These are phyloP conservation scores for Yamadazyma laniorum DNA, from an alignment of 805 yeast species.

Conservation along the genomic window DNA sequence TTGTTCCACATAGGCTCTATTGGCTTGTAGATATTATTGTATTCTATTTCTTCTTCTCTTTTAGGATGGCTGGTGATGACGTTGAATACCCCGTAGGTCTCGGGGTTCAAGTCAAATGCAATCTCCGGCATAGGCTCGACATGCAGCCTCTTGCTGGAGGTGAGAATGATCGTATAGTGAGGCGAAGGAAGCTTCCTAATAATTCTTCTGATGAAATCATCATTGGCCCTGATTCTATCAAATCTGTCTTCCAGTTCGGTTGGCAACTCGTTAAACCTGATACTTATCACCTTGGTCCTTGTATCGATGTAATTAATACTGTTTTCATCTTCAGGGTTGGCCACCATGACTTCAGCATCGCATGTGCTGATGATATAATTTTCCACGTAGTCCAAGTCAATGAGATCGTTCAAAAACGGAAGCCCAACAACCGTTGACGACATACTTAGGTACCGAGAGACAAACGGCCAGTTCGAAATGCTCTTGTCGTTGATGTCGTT, in stretches of 20 bases:
- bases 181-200: slow-evolving; percentile 77
- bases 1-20: slow-evolving; percentile 28
- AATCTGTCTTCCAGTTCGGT: slow-evolving; percentile 15
- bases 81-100: slow-evolving; percentile 47
- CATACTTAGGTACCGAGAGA: slow-evolving; percentile 50
- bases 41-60: slow-evolving; percentile 52
- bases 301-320: slow-evolving; percentile 59
- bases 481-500: slow-evolving; percentile 27
- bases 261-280: slow-evolving; percentile 54
- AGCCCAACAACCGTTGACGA: slow-evolving; percentile 63
- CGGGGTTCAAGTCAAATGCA: slow-evolving; percentile 29
- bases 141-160: slow-evolving; percentile 28
- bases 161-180: slow-evolving; percentile 56
- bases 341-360: slow-evolving; percentile 47
- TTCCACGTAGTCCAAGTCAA: slow-evolving; percentile 46
- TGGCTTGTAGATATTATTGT: slow-evolving; percentile 43
- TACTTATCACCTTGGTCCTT: slow-evolving; percentile 56
- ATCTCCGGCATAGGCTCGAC: slow-evolving; percentile 33
- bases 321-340: slow-evolving; percentile 30
- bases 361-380: slow-evolving; percentile 48
- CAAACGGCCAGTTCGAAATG: slow-evolving; percentile 43
- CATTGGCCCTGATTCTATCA: slow-evolving; percentile 34
- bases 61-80: slow-evolving; percentile 54
- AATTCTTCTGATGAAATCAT: slow-evolving; percentile 50
- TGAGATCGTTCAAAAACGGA: slow-evolving; percentile 45